Percentiles rank a stretch among this genome's conserved stretches.
Evolutionary conservation across 2,329 filamentous ascomycete genomes (phyloP).

Genomic region (Monosporascus sp.): DNA sequence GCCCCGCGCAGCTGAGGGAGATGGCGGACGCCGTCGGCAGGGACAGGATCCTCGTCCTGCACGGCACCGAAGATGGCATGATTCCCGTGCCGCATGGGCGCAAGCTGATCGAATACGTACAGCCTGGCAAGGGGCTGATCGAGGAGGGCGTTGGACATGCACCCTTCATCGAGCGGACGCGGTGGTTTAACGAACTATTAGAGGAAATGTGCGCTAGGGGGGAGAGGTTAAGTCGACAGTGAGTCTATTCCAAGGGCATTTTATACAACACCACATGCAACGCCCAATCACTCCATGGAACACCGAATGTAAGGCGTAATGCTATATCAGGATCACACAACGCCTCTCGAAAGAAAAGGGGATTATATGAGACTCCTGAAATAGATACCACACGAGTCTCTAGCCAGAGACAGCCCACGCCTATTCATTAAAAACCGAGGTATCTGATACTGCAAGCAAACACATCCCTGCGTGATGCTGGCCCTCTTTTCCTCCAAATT

Average conservation of each 20-base stretch:
- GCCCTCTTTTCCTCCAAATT: neutral
- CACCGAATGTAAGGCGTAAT: too few relatives aligned
- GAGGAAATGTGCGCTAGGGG: slow-evolving; percentile 50
- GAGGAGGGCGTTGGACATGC: slow-evolving; percentile 73
- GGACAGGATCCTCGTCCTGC: slow-evolving; percentile 69
- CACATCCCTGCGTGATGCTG: neutral
- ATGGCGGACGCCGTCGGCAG: slow-evolving; percentile 66
- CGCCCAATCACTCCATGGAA: too few relatives aligned
- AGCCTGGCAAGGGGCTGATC: slow-evolving; percentile 55
- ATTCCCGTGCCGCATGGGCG: slow-evolving; percentile 65
- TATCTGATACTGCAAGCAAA: neutral
- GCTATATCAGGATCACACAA: neutral
- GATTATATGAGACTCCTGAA: neutral
- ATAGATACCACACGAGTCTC: neutral
- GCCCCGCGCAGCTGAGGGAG: slow-evolving; percentile 54
- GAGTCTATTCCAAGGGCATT: neutral
- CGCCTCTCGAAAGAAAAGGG: neutral
- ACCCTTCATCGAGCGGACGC: slow-evolving; percentile 62
- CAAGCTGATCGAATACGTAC: slow-evolving; percentile 59
- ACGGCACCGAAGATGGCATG: slow-evolving; percentile 75
- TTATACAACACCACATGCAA: too few relatives aligned
- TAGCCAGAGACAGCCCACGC: neutral
- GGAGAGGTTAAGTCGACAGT: slow-evolving; percentile 36
- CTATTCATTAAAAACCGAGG: neutral
- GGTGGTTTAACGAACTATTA: slow-evolving; percentile 62